These are phyloP conservation scores for Nicotiana obtusifolia DNA, from an alignment of 257 asterid species.

Conservation along the genomic window DNA sequence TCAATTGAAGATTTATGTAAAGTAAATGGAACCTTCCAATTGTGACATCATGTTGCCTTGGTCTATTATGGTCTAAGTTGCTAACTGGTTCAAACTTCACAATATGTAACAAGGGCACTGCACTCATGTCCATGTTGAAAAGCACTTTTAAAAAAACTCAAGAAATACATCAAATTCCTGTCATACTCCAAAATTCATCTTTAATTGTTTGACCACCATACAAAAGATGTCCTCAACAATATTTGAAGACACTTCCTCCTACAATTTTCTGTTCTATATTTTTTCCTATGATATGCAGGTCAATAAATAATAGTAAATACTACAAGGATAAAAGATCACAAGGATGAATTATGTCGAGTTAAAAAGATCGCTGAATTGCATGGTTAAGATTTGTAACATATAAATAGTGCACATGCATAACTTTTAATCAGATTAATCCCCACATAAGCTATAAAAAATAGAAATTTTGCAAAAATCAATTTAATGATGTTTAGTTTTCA, in stretches of 20 bases:
- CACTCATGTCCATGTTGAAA: neutral
- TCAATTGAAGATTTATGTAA: neutral
- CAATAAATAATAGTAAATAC: neutral
- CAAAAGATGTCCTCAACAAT: neutral
- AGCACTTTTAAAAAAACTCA: neutral
- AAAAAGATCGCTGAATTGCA: neutral
- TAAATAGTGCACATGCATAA: neutral
- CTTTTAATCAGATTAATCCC: neutral
- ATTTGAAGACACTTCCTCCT: neutral
- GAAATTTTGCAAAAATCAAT: neutral
- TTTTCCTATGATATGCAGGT: neutral
- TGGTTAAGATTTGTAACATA: neutral
- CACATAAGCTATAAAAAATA: neutral
- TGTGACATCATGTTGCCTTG: neutral
- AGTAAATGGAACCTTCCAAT: neutral
- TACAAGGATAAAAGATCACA: neutral
- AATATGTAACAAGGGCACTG: neutral
- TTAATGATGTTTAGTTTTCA: neutral
- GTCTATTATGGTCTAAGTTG: neutral
- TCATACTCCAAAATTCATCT: neutral
- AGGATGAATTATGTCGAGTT: neutral
- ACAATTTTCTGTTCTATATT: too few relatives aligned
- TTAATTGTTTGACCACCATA: too few relatives aligned
- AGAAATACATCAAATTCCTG: neutral
- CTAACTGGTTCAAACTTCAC: neutral